phyloP scores from a whole-genome alignment of 306 rosid species.

The Cucurbita moschata region DNA sequence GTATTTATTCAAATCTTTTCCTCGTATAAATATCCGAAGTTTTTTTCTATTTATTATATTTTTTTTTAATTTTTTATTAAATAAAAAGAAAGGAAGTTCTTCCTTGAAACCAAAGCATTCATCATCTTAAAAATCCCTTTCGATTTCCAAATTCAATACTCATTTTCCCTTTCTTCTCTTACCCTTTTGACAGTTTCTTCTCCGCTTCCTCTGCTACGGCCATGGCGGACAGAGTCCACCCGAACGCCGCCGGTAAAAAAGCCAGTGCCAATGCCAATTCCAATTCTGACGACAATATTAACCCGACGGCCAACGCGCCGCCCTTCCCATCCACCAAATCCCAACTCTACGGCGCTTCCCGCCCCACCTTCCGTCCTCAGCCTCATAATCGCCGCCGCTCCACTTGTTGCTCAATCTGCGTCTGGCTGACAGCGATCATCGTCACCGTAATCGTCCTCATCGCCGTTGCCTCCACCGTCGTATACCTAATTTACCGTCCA shows the following conservation, averaged over 20 bases:
- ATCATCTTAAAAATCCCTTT: background rate
- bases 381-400: conserved; percentile 22
- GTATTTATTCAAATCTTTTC: too few species aligned
- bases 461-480: conserved; percentile 24
- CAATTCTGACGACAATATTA: background rate
- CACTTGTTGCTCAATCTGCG: conserved; percentile 43
- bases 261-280: background rate
- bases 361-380: conserved; percentile 73
- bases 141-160: background rate
- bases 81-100: background rate
- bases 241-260: conserved; percentile 14
- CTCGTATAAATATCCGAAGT: too few species aligned
- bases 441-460: conserved; percentile 29
- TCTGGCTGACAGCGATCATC: conserved; percentile 37
- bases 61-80: too few species aligned
- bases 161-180: background rate
- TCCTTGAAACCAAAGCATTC: conserved; percentile 7
- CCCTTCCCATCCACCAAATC: conserved; percentile 51
- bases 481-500: conserved; percentile 56
- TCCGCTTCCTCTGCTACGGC: background rate
- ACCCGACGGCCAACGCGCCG: conserved; percentile 10
- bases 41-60: too few species aligned
- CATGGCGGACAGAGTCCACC: conserved; percentile 67
- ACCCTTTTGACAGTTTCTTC: background rate
- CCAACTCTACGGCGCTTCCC: conserved; percentile 46